Base-by-base conservation (phyloP, 2,329 filamentous ascomycete species). In the Penicillium sp. region DNA sequence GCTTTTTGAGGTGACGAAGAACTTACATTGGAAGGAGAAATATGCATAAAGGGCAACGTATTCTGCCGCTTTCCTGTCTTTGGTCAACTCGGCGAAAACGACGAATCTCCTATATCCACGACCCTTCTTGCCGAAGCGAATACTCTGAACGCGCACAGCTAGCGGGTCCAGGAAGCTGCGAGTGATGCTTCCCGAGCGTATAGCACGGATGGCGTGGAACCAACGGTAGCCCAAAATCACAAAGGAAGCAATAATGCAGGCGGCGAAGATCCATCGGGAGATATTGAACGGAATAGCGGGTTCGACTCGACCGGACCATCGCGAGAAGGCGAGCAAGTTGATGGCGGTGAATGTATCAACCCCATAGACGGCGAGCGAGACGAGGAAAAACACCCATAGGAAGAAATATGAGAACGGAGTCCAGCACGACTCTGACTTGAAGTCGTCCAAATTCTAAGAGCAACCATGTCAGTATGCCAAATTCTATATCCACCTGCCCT, bases 301-400 rank as follows among this genome's bases (percentile, higher is more conserved):
- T 60, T 89, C 74, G 60, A 97, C 87, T 58, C 88, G 80, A 45
- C 87, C 89, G 1, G 89, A 88, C 91, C 91, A 97, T 52, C 83
- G 83, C 73, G 95, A 83, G 73, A 95, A 96, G 48, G 81, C 87
- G 42, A 99, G 80, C 34, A 99, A 78, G 56, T 95, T 95, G 72
- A 96, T 81, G 54, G 91, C 91, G 4, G 91, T 96, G 67, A 96
- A 97, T 53, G 85, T 90, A 72, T 97, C 92, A 66, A 95, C 87
- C 25, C 78, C 84, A 70, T 95, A 96, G 58, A 95, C 90, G 37
- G 88, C 86, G 41, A 92, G 68, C 3, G 89, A 93, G 50, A 95
- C 76, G 44, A 90, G 49, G 37, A 92, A 79, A 60, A 89, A 87
- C 50, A 93, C 77, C 80, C 86, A 93, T 43, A 97, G 80, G 72